Conservation (phyloP, 768 basidiomycete species). For the Multifurca ochricompacta region DNA sequence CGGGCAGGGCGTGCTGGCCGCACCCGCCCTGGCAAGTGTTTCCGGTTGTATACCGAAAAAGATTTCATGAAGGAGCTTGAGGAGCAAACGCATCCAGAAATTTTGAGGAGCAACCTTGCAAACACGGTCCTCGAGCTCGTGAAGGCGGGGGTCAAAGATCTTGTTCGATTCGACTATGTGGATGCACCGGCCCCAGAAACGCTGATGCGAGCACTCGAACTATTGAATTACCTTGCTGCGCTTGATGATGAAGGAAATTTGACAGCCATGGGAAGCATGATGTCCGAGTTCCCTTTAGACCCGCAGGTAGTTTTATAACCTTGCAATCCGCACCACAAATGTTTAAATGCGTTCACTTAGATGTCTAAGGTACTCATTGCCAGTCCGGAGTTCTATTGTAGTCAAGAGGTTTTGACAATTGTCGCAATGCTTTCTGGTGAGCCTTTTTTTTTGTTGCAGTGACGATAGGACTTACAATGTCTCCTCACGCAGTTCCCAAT, state of each 20-base stretch:
- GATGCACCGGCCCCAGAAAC: slow-evolving; percentile 95
- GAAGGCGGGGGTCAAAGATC: slow-evolving; percentile 92
- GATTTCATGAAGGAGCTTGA: slow-evolving; percentile 95
- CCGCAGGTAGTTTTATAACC: slow-evolving; percentile 56
- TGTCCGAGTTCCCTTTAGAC: slow-evolving; percentile 99
- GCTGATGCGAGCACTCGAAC: slow-evolving; percentile 91
- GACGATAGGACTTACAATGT: background rate
- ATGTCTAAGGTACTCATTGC: slow-evolving; percentile 90
- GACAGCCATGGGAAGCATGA: slow-evolving; percentile 77
- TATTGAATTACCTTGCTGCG: slow-evolving; percentile 87
- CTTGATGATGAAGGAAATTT: slow-evolving; percentile 92
- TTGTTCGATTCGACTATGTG: slow-evolving; percentile 82
- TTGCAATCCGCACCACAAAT: background rate
- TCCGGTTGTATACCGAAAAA: slow-evolving; percentile 92
- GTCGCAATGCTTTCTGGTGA: slow-evolving; percentile 93
- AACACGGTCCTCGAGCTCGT: slow-evolving; percentile 91
- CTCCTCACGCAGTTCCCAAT: slow-evolving; percentile 65
- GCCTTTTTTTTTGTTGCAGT: slow-evolving; percentile 21
- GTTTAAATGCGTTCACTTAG: slow-evolving; percentile 29
- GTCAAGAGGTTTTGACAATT: slow-evolving; percentile 91
- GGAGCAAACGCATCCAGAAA: slow-evolving; percentile 97
- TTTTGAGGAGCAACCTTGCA: slow-evolving; percentile 85
- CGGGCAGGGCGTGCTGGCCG: slow-evolving; percentile 94
- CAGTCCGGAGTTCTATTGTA: slow-evolving; percentile 93
- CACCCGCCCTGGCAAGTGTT: slow-evolving; percentile 95